phyloP scores from a whole-genome alignment of 345 rosid genomes.

The Angophora floribunda region DNA sequence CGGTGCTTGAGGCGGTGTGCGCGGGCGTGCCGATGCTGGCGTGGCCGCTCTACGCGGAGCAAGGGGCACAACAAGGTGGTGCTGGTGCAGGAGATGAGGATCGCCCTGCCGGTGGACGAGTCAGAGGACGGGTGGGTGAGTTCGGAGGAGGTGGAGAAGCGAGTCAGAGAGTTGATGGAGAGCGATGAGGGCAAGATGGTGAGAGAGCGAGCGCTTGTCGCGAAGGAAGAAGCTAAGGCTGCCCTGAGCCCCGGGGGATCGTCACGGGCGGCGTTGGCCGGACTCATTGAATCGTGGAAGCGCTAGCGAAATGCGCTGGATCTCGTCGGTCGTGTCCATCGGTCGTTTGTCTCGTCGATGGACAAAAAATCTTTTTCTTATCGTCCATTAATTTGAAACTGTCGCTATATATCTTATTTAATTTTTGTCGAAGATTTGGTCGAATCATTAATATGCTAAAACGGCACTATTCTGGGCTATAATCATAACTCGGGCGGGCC shows the following conservation, averaged over 20 bases:
- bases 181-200: slow-evolving; percentile 2
- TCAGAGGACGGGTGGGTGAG: slow-evolving; percentile 21
- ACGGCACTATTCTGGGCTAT: too few species aligned
- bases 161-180: slow-evolving; percentile 26
- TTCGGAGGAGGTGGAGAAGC: slow-evolving; percentile 13
- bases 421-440: too few species aligned
- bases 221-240: slow-evolving; percentile 8
- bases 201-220: neutral
- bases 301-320: neutral
- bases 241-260: slow-evolving; percentile 36
- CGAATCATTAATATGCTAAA: too few species aligned
- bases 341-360: neutral
- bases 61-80: slow-evolving; percentile 26
- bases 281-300: slow-evolving; percentile 4
- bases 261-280: slow-evolving; percentile 14
- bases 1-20: slow-evolving; percentile 17
- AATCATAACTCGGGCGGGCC: neutral
- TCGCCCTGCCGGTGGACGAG: slow-evolving; percentile 36
- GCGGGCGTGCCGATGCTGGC: slow-evolving; percentile 18
- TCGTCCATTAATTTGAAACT: too few species aligned
- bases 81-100: slow-evolving; percentile 44
- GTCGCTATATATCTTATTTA: neutral
- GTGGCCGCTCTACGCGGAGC: slow-evolving; percentile 55
- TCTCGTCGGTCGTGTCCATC: neutral
- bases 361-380: too few species aligned